Conservation (phyloP, 2,329 filamentous ascomycete species). For the Aspergillus carbonarius region DNA sequence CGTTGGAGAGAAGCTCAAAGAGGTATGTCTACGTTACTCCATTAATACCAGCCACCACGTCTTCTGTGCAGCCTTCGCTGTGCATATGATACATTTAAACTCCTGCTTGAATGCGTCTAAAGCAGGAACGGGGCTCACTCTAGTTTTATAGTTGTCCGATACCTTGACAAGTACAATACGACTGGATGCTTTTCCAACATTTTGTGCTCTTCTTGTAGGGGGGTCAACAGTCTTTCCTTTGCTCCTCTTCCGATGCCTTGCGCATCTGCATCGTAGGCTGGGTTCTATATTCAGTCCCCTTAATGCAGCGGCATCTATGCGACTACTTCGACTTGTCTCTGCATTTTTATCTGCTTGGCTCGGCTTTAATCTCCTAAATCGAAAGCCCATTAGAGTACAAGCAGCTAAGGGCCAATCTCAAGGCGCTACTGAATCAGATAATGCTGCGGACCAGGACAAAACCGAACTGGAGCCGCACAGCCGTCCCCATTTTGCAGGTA, state of each 20-base stretch:
- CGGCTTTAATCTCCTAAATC: conserved; percentile 52
- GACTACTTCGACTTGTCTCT: conserved; percentile 43
- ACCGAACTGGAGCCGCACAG: conserved; percentile 14
- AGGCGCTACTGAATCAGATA: conserved; percentile 8
- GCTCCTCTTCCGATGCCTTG: conserved; percentile 27
- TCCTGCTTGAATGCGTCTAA: background rate
- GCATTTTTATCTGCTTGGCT: conserved; percentile 51
- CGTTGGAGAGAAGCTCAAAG: conserved; percentile 33
- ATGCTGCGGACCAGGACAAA: conserved; percentile 2
- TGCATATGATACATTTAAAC: background rate
- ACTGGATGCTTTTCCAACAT: conserved; percentile 52
- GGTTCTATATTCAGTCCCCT: conserved; percentile 17
- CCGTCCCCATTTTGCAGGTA: conserved; percentile 57
- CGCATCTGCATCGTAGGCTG: conserved; percentile 21
- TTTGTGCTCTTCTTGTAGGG: conserved; percentile 53
- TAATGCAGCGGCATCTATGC: conserved; percentile 19
- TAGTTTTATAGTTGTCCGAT: conserved; percentile 34
- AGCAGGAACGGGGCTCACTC: conserved; percentile 19
- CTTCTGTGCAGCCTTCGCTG: conserved; percentile 9
- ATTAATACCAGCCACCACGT: background rate
- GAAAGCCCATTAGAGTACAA: conserved; percentile 26
- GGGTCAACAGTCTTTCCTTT: conserved; percentile 51
- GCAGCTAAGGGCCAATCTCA: conserved; percentile 8
- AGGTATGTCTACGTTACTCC: conserved; percentile 31
- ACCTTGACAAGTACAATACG: conserved; percentile 43